Evolutionary conservation across 441 rosid genomes (phyloP).

Genomic region (Dalechampia spathulata): DNA sequence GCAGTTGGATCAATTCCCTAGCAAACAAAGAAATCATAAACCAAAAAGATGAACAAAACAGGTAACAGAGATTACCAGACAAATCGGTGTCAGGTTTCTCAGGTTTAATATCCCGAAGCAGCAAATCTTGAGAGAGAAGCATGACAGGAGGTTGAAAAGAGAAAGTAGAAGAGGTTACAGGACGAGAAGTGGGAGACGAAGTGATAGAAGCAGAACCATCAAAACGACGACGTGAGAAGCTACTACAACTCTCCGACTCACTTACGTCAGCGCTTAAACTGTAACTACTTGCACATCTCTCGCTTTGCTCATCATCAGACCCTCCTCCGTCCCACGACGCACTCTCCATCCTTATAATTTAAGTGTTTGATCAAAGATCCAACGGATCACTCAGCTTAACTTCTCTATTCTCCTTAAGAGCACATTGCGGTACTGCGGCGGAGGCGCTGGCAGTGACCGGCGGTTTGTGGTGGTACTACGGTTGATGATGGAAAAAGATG

Average conservation of each 20-base stretch:
- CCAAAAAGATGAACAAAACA: too few species aligned
- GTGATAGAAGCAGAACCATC: conserved; percentile 62
- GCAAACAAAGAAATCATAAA: too few species aligned
- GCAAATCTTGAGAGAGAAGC: conserved; percentile 72
- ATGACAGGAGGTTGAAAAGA: conserved; percentile 48
- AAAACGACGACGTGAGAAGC: conserved; percentile 63
- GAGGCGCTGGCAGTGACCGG: too few species aligned
- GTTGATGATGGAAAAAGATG: too few species aligned
- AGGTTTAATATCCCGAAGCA: conserved; percentile 58
- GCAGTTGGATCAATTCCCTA: too few species aligned
- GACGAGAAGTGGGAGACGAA: conserved; percentile 42
- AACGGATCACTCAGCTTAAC: too few species aligned
- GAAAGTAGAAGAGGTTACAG: conserved; percentile 15
- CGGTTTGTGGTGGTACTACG: too few species aligned
- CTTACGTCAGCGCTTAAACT: conserved; percentile 91
- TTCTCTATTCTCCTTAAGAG: neutral
- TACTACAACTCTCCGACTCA: conserved; percentile 85
- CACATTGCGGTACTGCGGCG: neutral
- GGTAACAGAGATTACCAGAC: conserved; percentile 33
- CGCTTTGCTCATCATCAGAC: conserved; percentile 54
- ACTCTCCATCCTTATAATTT: conserved; percentile 49
- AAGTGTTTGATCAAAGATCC: too few species aligned
- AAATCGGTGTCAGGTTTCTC: conserved; percentile 45
- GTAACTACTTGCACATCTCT: conserved; percentile 73
- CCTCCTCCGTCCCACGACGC: conserved; percentile 51